Evolutionary conservation across 176 grass and related monocot species (phyloP).

Genomic region (Secale cereale): DNA sequence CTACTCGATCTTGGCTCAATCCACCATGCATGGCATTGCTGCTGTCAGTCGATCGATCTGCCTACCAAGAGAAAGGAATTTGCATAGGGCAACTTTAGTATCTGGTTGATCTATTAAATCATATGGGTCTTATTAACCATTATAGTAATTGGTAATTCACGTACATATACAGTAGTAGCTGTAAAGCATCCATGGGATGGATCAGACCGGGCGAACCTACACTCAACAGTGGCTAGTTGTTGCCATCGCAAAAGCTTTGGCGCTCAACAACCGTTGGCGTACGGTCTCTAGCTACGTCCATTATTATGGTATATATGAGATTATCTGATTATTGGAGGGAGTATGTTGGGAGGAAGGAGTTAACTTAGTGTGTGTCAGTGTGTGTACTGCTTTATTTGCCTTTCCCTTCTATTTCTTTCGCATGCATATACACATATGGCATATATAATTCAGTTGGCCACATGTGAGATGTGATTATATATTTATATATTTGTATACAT

Average conservation of each 20-base stretch:
- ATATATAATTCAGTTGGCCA: neutral
- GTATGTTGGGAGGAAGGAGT: neutral
- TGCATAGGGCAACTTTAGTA: too few species aligned
- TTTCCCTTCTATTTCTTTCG: neutral
- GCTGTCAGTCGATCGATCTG: too few species aligned
- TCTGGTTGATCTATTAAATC: too few species aligned
- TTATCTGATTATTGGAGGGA: slow-evolving; percentile 9
- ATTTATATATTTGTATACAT: neutral
- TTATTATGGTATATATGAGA: too few species aligned
- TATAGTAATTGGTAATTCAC: too few species aligned
- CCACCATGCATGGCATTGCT: too few species aligned
- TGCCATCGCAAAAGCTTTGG: slow-evolving; percentile 15
- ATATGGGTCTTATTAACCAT: too few species aligned
- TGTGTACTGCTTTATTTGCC: too few species aligned
- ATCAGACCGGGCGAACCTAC: neutral
- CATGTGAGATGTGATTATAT: neutral
- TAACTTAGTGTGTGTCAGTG: neutral
- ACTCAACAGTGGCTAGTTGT: neutral
- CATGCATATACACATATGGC: too few species aligned
- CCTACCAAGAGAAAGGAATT: too few species aligned
- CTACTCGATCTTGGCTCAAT: too few species aligned
- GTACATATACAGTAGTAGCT: neutral
- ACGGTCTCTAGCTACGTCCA: neutral
- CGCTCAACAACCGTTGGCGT: neutral
- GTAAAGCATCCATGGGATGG: neutral